Conservation (phyloP, 495 filamentous ascomycete species). For the Sordaria brevicollis region DNA sequence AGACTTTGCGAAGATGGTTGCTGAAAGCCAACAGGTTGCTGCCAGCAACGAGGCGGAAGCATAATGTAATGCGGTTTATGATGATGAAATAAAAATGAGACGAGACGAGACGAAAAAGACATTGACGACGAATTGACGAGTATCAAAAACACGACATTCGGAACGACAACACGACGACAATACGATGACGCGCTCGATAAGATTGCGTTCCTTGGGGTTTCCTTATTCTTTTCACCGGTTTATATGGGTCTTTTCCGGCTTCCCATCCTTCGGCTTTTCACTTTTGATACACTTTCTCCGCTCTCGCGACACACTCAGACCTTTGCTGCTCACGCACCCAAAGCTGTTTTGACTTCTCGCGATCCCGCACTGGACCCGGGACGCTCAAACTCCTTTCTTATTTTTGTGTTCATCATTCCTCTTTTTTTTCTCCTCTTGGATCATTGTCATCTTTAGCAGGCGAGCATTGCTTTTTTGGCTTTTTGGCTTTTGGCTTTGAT, state of each 20-base stretch:
- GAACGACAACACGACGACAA: not conserved
- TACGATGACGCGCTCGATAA: not conserved
- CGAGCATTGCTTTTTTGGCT: constrained; percentile 19
- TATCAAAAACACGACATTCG: not conserved
- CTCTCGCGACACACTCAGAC: constrained; percentile 28
- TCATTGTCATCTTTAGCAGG: constrained; percentile 16
- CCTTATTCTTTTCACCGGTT: constrained; percentile 16
- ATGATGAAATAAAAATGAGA: constrained; percentile 2
- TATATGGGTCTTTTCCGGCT: constrained; percentile 6
- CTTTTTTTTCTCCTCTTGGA: constrained; percentile 5
- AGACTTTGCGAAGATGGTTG: constrained; percentile 84
- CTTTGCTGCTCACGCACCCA: constrained; percentile 26
- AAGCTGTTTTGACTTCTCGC: constrained; percentile 19
- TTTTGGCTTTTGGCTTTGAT: constrained; percentile 14
- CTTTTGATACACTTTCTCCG: constrained; percentile 21
- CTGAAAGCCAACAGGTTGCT: constrained; percentile 37
- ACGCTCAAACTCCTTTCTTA: constrained; percentile 8
- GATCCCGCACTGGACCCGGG: constrained; percentile 10
- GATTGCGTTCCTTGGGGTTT: constrained; percentile 12
- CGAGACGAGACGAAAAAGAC: not conserved
- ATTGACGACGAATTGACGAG: not conserved
- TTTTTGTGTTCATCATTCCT: constrained; percentile 9
- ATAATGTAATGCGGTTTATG: constrained; percentile 13
- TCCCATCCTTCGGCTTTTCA: constrained; percentile 3
- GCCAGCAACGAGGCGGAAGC: constrained; percentile 25